Conservation (phyloP, 2,329 filamentous ascomycete genomes). For the Botrytis sinoallii region DNA sequence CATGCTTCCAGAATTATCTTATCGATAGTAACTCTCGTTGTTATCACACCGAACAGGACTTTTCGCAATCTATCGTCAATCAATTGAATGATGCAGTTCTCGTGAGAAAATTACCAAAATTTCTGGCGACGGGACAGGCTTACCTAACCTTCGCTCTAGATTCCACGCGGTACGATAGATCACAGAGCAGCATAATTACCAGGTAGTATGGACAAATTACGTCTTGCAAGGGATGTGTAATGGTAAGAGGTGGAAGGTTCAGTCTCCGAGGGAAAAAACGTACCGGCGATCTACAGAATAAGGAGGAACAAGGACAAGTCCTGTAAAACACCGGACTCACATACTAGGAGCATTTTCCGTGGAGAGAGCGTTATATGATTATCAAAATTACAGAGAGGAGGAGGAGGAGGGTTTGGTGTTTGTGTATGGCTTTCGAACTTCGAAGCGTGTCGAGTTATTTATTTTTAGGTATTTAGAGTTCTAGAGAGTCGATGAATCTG, state of each 20-base stretch:
- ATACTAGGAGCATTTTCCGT: background rate
- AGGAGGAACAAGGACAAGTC: background rate
- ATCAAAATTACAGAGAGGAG: conserved; percentile 5
- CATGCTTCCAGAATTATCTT: background rate
- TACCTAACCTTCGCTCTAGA: background rate
- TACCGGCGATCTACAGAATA: conserved; percentile 1
- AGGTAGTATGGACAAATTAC: background rate
- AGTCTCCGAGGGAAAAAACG: background rate
- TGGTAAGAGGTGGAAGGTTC: background rate
- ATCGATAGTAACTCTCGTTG: background rate
- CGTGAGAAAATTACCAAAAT: background rate
- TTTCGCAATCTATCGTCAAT: background rate
- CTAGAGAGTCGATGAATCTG: background rate
- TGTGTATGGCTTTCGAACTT: background rate
- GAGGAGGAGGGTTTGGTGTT: background rate
- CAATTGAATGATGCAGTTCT: background rate
- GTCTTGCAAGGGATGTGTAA: background rate
- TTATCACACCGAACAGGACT: background rate
- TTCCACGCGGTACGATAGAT: background rate
- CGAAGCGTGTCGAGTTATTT: background rate
- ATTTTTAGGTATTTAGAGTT: background rate
- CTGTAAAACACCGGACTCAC: conserved; percentile 6
- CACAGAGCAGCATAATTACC: background rate
- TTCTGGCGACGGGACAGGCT: background rate
- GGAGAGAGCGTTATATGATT: background rate